Evolutionary conservation across 805 yeast species (phyloP), one percentile per base, ranked within the genome.

Genomic region (Candida germanica): DNA sequence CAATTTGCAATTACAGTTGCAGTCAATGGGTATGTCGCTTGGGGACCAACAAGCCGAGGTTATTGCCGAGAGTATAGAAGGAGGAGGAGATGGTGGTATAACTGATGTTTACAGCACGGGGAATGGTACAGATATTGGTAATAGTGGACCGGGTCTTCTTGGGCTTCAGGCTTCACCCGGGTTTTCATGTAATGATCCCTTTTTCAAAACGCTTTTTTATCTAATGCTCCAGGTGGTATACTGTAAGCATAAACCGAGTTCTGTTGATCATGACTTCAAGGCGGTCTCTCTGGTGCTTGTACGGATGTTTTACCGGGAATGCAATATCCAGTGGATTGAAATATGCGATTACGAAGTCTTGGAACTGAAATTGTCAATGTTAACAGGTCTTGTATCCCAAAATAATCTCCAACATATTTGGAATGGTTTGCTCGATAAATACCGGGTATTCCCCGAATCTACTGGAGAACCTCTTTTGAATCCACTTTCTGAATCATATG

Each of bases 81-180:
- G 16, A 5, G 30, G 17, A 15, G 16, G 17, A 7, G 30, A 27
- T 6, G 20, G 23, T 10, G 9, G 6, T 6, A 7, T 10, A 7
- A 10, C 10, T 7, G 23, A 20, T 6, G 23, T 20, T 6, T 20
- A 6, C 10, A 7, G 9, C 23, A 10, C 6, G 9, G 9, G 10
- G 9, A 6, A 20, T 7, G 23, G 23, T 20, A n/a, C n/a, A n/a
- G 10, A 7, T 20, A 20, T 20, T 20, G 23, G 10, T 20, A 20
- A 20, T 10, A 7, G 9, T 6, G 23, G 35, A 5, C n/a, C n/a
- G n/a, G n/a, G n/a, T n/a, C 36, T 19, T 17, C 40, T 38, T 11
- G 47, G 47, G 10, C 36, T 43, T 25, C 39, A 33, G 18, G 33
- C 26, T 16, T 20, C 14, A 12, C 35, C 29, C 33, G 42, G 40